Conservation (phyloP, 371 early-diverging fungal species). For the Smittium culicis region DNA sequence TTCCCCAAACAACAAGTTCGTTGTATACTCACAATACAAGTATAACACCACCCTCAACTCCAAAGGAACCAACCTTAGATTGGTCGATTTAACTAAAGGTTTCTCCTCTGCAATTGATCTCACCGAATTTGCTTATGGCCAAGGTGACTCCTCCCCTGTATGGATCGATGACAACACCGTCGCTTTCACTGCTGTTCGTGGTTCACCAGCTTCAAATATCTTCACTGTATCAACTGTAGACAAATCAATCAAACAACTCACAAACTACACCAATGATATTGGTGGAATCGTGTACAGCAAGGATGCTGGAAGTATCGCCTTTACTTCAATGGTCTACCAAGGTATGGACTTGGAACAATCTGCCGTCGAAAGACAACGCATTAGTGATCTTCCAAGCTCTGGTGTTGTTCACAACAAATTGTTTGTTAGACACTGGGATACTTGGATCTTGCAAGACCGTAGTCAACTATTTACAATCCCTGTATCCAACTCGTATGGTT, state of each 20-base stretch:
- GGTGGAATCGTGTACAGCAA: conserved; percentile 14
- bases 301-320: too few relatives aligned
- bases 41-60: conserved; percentile 24
- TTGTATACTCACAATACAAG: conserved; percentile 23
- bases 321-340: too few relatives aligned
- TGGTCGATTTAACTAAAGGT: conserved; percentile 13
- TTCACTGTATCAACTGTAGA: conserved; percentile 19
- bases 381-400: conserved; percentile 11
- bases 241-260: conserved; percentile 12
- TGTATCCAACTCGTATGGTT: conserved; percentile 13
- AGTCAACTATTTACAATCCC: conserved; percentile 15
- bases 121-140: conserved; percentile 12
- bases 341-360: too few relatives aligned
- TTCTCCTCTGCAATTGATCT: conserved; percentile 8
- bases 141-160: conserved; percentile 12
- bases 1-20: conserved; percentile 16
- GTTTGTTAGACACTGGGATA: conserved; percentile 27
- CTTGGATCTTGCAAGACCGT: conserved; percentile 20
- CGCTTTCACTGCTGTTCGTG: conserved; percentile 11
- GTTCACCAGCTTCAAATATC: conserved; percentile 15
- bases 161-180: conserved; percentile 7
- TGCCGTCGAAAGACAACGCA: conserved; percentile 20
- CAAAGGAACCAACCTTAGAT: conserved; percentile 17
- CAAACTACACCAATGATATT: conserved; percentile 15
- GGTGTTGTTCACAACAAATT: conserved; percentile 26